Evolutionary conservation across 257 asterid genomes (phyloP), one percentile per base, ranked within the genome.

Genomic region (Fraxinus excelsior): DNA sequence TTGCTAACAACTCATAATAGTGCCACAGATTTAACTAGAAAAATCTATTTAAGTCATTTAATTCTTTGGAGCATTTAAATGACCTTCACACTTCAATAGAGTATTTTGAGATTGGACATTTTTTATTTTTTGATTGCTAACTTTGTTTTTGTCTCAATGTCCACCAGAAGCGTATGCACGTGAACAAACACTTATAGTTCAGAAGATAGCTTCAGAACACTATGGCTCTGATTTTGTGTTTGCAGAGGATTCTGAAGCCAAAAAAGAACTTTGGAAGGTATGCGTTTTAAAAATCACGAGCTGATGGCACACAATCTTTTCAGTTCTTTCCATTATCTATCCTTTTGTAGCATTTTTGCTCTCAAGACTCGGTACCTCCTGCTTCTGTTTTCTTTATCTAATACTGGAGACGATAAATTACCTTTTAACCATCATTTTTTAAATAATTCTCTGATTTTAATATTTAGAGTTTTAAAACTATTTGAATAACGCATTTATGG

Each of bases 191-290:
- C 87, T 81, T 58, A 89, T 90, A 78, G 96, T 95, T 84, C 97
- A 93, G 90, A 91, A 90, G 93, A 89, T 95, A 83, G 98, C 92
- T 78, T 84, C 93, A 46, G 91, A 90, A 91, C 98, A 90, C 84
- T 82, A 84, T 67, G 97, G 99, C 78, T 70, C 99, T 9, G 97
- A 91, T 85, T 95, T 95, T 82, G 92, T 93, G 75, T 95, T 93
- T 80, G 94, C 96, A 10, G 94, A 93, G 83, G 94, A 91, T 71
- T 89, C 97, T 76, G 97, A 96, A 78, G 96, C 90, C 0, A 96
- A 96, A 82, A 90, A 86, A 78, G 99, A 96, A 83, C 96, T 96
- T 49, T 96, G 99, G 99, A 96, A 87, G 97, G 97, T 96, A 75
- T 56, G 74, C 18, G 26, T 12, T 49, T 12, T 62, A 74, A 80